Percentiles rank a stretch among this genome's conserved stretches.
Evolutionary conservation across 2,329 filamentous ascomycete species (phyloP).

Genomic region (Didymella exigua): DNA sequence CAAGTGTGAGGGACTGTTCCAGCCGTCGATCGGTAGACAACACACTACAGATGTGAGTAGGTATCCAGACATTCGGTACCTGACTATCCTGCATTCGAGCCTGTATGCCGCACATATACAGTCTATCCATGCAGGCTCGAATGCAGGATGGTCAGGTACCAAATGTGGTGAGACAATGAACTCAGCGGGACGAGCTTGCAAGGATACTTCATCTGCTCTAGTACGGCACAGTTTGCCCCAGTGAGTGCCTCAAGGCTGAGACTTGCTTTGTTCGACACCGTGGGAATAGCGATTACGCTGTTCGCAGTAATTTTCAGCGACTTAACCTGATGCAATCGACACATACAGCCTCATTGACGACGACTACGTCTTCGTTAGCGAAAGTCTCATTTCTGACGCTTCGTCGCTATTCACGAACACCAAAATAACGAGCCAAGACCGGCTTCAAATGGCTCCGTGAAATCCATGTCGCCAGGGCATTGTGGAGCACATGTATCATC

Average conservation of each 20-base stretch:
- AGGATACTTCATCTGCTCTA: conserved; percentile 12
- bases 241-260: conserved; percentile 6
- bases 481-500: background rate
- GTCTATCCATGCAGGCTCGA: conserved; percentile 16
- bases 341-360: background rate
- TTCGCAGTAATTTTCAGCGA: background rate
- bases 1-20: conserved; percentile 18
- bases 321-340: background rate
- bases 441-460: background rate
- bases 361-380: background rate
- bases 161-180: conserved; percentile 31
- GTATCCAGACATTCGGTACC: conserved; percentile 24
- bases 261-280: conserved; percentile 20
- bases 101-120: conserved; percentile 18
- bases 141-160: too few relatives aligned
- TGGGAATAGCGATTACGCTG: conserved; percentile 8
- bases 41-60: conserved; percentile 1
- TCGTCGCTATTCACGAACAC: background rate
- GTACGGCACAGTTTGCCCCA: conserved; percentile 20
- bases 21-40: conserved; percentile 18
- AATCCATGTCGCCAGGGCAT: background rate
- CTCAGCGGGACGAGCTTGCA: conserved; percentile 21
- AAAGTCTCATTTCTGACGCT: background rate
- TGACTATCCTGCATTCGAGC: conserved; percentile 20
- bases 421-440: background rate